Evolutionary conservation across 163 green algal genomes (phyloP), one percentile per base, ranked within the genome.

Genomic region (Smithsoniella earleae): DNA sequence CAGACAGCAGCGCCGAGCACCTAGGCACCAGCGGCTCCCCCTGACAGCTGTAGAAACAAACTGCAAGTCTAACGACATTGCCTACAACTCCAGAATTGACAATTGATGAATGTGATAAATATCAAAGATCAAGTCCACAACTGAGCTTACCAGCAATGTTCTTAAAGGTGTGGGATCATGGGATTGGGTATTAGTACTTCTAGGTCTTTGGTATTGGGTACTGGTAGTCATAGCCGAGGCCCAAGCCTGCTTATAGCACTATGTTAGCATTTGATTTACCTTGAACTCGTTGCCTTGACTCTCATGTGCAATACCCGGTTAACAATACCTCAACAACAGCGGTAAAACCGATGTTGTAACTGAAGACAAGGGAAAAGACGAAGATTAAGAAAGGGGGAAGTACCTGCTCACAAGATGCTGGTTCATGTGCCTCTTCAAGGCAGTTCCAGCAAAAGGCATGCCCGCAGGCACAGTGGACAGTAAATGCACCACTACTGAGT

Each of bases 381-480:
- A 6, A 64, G 49, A n/a, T n/a, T 64, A 64, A 27, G 8, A 6
- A 64, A 10, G 33, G 49, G 13, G 8, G 8, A 25, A 25, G 25
- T 13, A 69, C 58, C 58, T 69, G 58, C 5, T 69, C 16, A 69
- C 58, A 69, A 31, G 58, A 69, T 43, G 58, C 58, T 45, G 58
- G 58, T 33, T 69, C 58, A 13, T 69, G 58, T 13, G 58, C 20
- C 20, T 69, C 58, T 33, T 69, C 58, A 30, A 69, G 25, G 43
- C 58, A 69, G 25, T 69, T 30, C 58, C 58, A 69, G 25, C 58
- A 69, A 31, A 69, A 69, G 6, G 58, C n/a, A 34, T 69, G 58
- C 10, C 58, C 58, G 43, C 58, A 69, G 8, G 58, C 27, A 69
- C 58, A 69, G 5, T 30, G 31, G 5, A 69, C 58, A 28, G 58